A percentile compares a stretch with the other conserved stretches of the same genome.
These are phyloP conservation scores for Plasmodium vinckei DNA, from an alignment of 169 alveolate genomes.

Conservation along the genomic window DNA sequence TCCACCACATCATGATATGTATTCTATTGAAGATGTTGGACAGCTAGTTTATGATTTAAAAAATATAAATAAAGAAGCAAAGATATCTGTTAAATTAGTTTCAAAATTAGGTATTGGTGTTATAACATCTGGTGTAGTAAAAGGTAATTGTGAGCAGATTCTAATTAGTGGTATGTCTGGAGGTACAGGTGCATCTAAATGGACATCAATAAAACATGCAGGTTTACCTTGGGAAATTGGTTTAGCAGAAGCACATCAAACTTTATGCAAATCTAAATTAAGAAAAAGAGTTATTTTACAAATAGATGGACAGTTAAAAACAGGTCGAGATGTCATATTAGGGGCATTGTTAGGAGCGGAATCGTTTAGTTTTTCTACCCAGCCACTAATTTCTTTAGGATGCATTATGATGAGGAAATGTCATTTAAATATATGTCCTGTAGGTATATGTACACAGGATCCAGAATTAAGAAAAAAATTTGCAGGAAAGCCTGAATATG, in stretches of 20 bases:
- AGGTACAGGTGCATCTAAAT: constrained; percentile 89
- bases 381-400: constrained; percentile 85
- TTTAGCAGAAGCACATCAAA: constrained; percentile 88
- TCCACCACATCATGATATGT: constrained; percentile 90
- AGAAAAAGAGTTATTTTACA: constrained; percentile 83
- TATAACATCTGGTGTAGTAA: constrained; percentile 85
- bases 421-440: constrained; percentile 88
- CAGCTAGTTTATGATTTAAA: constrained; percentile 85
- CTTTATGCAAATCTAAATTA: constrained; percentile 77
- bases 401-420: constrained; percentile 90
- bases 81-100: constrained; percentile 85
- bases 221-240: constrained; percentile 91
- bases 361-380: constrained; percentile 85
- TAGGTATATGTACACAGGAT: constrained; percentile 88
- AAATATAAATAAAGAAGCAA: constrained; percentile 84
- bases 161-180: constrained; percentile 85
- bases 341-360: constrained; percentile 88
- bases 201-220: constrained; percentile 85
- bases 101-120: constrained; percentile 87
- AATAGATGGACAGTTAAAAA: constrained; percentile 86
- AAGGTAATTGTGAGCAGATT: constrained; percentile 87
- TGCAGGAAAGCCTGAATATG: constrained; percentile 88
- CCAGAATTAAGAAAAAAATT: constrained; percentile 85
- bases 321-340: constrained; percentile 85
- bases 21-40: constrained; percentile 88